Conservation (phyloP, 176 grass and related monocot species). For the Calamus simplicifolius region DNA sequence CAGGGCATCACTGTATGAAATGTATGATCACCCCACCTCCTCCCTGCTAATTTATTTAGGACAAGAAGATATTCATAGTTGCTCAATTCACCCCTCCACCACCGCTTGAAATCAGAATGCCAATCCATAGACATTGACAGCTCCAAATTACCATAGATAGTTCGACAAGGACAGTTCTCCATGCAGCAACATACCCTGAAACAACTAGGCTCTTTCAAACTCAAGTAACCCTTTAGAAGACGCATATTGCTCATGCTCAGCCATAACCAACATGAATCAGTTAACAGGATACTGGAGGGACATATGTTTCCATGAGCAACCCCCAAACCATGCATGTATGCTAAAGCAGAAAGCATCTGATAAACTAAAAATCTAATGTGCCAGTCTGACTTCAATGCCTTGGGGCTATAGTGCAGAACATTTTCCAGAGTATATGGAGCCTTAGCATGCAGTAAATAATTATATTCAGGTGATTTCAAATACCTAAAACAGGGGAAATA, state of each 20-base stretch:
- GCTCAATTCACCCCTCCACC: constrained; percentile 80
- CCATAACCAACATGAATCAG: constrained; percentile 64
- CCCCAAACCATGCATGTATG: constrained; percentile 71
- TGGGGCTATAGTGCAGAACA: constrained; percentile 70
- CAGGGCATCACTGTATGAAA: constrained; percentile 98
- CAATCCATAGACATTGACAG: constrained; percentile 51
- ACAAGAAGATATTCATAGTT: constrained; percentile 96
- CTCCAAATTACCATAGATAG: constrained; percentile 44
- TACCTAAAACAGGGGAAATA: constrained; percentile 63
- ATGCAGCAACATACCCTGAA: constrained; percentile 29
- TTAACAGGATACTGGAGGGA: constrained; percentile 66
- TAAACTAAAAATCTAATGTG: constrained; percentile 71
- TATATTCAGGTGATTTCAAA: constrained; percentile 48
- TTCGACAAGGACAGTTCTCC: constrained; percentile 36
- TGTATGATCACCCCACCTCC: constrained; percentile 81
- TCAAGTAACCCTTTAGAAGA: constrained; percentile 34
- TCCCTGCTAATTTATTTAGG: constrained; percentile 88
- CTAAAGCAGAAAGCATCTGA: constrained; percentile 71
- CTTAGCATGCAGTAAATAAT: constrained; percentile 64
- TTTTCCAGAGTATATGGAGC: constrained; percentile 68
- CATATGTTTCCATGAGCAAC: constrained; percentile 70
- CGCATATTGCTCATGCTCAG: constrained; percentile 55
- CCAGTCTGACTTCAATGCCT: constrained; percentile 74
- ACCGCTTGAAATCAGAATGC: constrained; percentile 55
- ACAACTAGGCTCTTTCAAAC: constrained; percentile 27